Evolutionary conservation across 257 asterid species (phyloP).

Genomic region (Echium plantagineum): DNA sequence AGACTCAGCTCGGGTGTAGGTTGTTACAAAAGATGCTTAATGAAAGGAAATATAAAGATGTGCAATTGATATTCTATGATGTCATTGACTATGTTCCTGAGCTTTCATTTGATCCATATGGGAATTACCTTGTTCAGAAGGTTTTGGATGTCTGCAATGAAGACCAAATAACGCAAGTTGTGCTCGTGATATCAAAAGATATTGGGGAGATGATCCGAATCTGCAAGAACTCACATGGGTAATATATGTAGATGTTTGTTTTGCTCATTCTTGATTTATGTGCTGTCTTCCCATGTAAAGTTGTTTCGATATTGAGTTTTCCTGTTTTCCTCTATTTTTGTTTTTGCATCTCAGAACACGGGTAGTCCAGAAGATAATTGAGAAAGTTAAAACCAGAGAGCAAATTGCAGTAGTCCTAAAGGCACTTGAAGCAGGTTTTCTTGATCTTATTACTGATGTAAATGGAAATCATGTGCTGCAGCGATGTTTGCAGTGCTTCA

Average conservation of each 20-base stretch:
- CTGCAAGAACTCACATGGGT: conserved; percentile 31
- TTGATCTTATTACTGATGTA: conserved; percentile 28
- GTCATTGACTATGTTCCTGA: conserved; percentile 22
- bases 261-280: neutral
- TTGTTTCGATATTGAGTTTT: neutral
- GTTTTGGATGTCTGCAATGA: conserved; percentile 32
- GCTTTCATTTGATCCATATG: conserved; percentile 34
- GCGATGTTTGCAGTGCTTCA: conserved; percentile 28
- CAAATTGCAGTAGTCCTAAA: conserved; percentile 22
- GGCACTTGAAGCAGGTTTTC: conserved; percentile 31
- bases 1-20: conserved; percentile 36
- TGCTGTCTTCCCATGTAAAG: neutral
- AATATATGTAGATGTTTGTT: neutral
- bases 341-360: conserved; percentile 24
- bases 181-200: conserved; percentile 18
- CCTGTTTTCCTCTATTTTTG: neutral
- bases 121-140: conserved; percentile 31
- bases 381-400: conserved; percentile 21
- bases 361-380: conserved; percentile 32
- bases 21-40: conserved; percentile 25
- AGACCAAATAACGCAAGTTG: conserved; percentile 25
- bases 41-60: conserved; percentile 26
- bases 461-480: conserved; percentile 40
- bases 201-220: conserved; percentile 19
- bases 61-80: conserved; percentile 21